Evolutionary conservation across 345 rosid genomes (phyloP), one percentile per base, ranked within the genome.

Genomic region (Stellera chamaejasme): DNA sequence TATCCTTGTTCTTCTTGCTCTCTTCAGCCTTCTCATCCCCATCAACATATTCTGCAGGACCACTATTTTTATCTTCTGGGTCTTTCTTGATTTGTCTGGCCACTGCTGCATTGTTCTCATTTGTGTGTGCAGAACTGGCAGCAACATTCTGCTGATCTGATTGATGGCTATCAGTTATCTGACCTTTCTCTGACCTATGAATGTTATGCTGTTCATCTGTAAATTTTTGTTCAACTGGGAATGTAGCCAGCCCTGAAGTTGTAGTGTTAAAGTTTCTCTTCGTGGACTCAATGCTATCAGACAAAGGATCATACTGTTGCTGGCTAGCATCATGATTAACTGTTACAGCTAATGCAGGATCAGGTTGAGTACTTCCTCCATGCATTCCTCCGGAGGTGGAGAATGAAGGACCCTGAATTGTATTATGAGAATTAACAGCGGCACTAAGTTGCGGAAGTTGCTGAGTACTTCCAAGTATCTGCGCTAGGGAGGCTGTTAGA

Each of bases 401-500:
- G 54, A 70, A 14, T 15, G 74, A 28, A 56, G 79, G 59, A 10
- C 55, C 72, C 48, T 72, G 79, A 45, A 66, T 59, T 26, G 56
- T 63, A 67, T 66, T 75, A n/a, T 69, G 73, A 13, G 83, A 56
- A 73, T 63, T 79, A 65, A 77, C 70, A 55, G 86, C 72, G 61
- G 75, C 72, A 54, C 66, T 76, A 60, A 80, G 80, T 27, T 80
- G 81, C n/a, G 95, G 76, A 68, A 79, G 81, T 59, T 84, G 87
- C 71, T 82, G 84, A 64, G 89, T 80, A 36, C 80, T 82, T 49
- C 80, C 94, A 56, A 89, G 77, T 42, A 82, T 60, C 77, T 84
- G 90, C 47, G 77, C 92, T 64, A 93, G 69, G 75, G 96, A 81
- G 50, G 85, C 84, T 41, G 90, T 79, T 69, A 89, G 71, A 69